Evolutionary conservation across 2,329 filamentous ascomycete species (phyloP).

Genomic region (Colletotrichum tamarilloi): DNA sequence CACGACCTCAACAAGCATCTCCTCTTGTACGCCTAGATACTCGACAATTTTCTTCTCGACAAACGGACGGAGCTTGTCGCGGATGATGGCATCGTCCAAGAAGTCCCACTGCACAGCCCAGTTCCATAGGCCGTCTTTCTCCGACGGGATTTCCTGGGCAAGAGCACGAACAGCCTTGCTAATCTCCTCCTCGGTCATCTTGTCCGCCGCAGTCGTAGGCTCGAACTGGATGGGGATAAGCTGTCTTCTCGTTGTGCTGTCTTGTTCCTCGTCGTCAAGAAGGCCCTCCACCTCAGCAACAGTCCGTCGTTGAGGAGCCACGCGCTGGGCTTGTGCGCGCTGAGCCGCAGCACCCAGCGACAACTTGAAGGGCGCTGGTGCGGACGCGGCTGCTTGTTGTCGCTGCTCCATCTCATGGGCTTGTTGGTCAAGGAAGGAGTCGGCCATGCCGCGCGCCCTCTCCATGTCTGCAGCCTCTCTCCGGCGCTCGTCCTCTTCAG

Average conservation of each 20-base stretch:
- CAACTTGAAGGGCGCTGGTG: conserved; percentile 87
- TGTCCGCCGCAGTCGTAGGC: conserved; percentile 70
- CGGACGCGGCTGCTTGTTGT: conserved; percentile 47
- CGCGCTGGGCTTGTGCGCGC: conserved; percentile 68
- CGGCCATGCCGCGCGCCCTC: conserved; percentile 84
- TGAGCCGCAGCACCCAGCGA: conserved; percentile 91
- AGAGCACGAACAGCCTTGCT: conserved; percentile 83
- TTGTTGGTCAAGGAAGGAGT: conserved; percentile 89
- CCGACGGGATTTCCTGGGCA: conserved; percentile 89
- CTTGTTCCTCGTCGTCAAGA: conserved; percentile 93
- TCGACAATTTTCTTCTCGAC: conserved; percentile 99
- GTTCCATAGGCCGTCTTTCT: conserved; percentile 88
- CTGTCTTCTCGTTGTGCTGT: conserved; percentile 75
- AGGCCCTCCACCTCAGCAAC: conserved; percentile 95
- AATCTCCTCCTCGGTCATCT: conserved; percentile 88
- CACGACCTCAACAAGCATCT: conserved; percentile 93
- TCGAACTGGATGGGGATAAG: conserved; percentile 88
- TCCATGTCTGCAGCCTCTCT: conserved; percentile 79
- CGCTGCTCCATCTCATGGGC: conserved; percentile 77
- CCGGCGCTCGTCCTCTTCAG: conserved; percentile 80
- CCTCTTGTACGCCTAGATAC: conserved; percentile 94
- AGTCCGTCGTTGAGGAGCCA: conserved; percentile 74
- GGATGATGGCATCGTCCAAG: conserved; percentile 83
- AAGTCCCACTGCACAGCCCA: conserved; percentile 95
- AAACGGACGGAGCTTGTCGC: conserved; percentile 90